Conservation (phyloP, 2,329 filamentous ascomycete species). For the Esteya vermicola region DNA sequence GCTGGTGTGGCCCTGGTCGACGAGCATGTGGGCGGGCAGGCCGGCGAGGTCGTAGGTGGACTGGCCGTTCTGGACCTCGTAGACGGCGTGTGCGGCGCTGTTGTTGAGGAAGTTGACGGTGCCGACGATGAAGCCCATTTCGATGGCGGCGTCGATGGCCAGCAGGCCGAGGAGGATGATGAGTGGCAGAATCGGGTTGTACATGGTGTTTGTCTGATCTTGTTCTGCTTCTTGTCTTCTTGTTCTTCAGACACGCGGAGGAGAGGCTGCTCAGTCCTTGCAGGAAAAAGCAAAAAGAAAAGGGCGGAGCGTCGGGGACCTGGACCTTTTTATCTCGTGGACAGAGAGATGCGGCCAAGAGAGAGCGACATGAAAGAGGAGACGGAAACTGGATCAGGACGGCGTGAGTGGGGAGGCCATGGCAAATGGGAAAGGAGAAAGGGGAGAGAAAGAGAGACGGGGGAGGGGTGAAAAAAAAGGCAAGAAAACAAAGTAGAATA, state of each 20-base stretch:
- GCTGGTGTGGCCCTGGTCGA: constrained; percentile 25
- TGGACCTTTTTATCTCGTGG: too few species aligned
- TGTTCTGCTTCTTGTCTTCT: too few species aligned
- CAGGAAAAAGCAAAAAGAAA: too few species aligned
- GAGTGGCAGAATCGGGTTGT: constrained; percentile 5
- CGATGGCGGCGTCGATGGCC: constrained; percentile 21
- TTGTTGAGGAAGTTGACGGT: constrained; percentile 23
- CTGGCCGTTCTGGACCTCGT: constrained; percentile 11
- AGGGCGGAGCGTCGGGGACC: too few species aligned
- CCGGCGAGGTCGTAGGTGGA: constrained; percentile 15
- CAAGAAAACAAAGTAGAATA: too few species aligned
- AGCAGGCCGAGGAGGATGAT: constrained; percentile 17
- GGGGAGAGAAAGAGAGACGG: neutral
- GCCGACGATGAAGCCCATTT: constrained; percentile 22
- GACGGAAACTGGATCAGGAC: too few species aligned
- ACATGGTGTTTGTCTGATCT: constrained; percentile 4
- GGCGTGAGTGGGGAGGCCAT: neutral
- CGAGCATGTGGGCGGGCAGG: constrained; percentile 18
- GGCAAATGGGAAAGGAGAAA: neutral
- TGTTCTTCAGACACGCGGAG: too few species aligned
- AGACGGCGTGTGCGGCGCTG: constrained; percentile 13
- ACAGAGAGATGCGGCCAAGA: too few species aligned
- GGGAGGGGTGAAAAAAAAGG: neutral
- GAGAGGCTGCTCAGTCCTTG: too few species aligned
- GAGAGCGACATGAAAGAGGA: too few species aligned